Conservation (phyloP, 129 eudicot species). For the Ambrosia trifida region DNA sequence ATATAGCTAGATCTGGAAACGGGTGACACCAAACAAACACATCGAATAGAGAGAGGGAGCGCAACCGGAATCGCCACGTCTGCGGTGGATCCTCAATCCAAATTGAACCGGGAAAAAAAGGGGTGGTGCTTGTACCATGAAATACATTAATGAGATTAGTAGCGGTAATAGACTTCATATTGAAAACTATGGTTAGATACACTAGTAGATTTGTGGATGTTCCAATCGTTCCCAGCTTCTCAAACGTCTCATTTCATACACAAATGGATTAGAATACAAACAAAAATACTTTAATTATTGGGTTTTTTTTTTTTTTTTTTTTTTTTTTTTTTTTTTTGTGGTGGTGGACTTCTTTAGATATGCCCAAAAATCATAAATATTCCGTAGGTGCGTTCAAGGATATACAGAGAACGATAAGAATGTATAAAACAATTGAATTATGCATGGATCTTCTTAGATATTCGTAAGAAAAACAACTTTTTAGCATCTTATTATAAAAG, state of each 20-base stretch:
- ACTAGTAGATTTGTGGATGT: slow-evolving; percentile 44
- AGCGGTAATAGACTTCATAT: slow-evolving; percentile 46
- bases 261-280: neutral
- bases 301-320: no score
- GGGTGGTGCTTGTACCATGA: slow-evolving; percentile 47
- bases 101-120: no score
- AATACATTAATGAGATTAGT: slow-evolving; percentile 40
- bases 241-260: slow-evolving; percentile 52
- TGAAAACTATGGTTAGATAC: slow-evolving; percentile 44
- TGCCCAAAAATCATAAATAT: neutral
- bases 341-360: neutral
- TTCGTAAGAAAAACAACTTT: neutral
- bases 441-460: no score
- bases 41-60: no score
- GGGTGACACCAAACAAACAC: no score
- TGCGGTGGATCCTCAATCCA: no score
- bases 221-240: slow-evolving; percentile 59
- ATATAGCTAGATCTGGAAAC: no score
- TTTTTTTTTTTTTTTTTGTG: no score
- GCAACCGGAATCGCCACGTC: no score
- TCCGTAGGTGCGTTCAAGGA: no score
- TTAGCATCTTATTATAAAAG: neutral
- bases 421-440: no score
- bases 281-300: neutral
- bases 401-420: no score